Percentiles rank a stretch among this genome's conserved stretches.
Evolutionary conservation across 2,329 filamentous ascomycete species (phyloP).

Genomic region (Colletotrichum musicola): DNA sequence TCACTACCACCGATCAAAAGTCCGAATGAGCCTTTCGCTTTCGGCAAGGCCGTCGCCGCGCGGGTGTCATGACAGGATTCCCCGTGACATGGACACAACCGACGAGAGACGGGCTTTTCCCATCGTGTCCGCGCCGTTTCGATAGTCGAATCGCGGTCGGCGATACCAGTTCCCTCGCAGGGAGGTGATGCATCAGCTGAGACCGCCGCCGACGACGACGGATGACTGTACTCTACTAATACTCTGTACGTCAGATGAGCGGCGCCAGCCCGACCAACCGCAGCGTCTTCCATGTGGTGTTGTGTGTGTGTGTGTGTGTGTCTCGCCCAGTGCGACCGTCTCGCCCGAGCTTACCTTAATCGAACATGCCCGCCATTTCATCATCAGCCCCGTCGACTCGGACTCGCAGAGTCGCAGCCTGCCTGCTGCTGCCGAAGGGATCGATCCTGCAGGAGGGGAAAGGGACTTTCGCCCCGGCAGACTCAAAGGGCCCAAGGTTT

Average conservation of each 20-base stretch:
- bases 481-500: too few species aligned
- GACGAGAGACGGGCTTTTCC: neutral
- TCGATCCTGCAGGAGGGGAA: conserved; percentile 11
- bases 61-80: conserved; percentile 9
- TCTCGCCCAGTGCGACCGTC: conserved; percentile 14
- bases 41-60: conserved; percentile 2
- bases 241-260: neutral
- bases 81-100: neutral
- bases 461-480: neutral
- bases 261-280: conserved; percentile 2
- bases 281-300: neutral
- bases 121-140: too few species aligned
- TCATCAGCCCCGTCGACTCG: conserved; percentile 7
- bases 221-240: conserved; percentile 15
- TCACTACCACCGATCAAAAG: too few species aligned
- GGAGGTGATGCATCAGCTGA: too few species aligned
- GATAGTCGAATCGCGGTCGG: too few species aligned
- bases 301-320: neutral
- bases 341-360: conserved; percentile 29
- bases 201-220: too few species aligned
- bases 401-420: neutral
- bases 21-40: neutral
- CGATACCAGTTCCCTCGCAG: too few species aligned
- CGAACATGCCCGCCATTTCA: conserved; percentile 30
- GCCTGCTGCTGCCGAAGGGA: neutral